Base-by-base conservation (phyloP, 208 protist species). In the Leishmania martiniquensis region DNA sequence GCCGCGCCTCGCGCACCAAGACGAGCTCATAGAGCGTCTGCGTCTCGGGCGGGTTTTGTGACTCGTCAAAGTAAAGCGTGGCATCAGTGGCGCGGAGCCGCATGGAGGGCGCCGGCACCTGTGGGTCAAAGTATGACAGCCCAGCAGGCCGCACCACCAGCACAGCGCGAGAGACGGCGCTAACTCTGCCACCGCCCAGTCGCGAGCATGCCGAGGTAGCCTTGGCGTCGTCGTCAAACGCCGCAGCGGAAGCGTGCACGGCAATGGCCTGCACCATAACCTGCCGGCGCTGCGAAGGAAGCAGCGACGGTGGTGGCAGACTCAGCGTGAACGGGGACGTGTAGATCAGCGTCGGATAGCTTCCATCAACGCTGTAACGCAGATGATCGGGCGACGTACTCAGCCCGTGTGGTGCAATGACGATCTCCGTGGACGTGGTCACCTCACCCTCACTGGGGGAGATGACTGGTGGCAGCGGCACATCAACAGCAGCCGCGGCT, bases 321-420 rank as follows among this genome's bases (percentile, higher is more conserved):
- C 86, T 87, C n/a, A 96, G 84, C n/a, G 77, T 91, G 74, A 96
- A 94, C 6, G 93, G 90, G 7, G 82, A 89, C 42, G 82, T 90
- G 85, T 96, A 96, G 39, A 93, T 52, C 57, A 93, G 49, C n/a
- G 76, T 93, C 15, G 93, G 93, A 62, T 89, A 88, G 65, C 85
- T 89, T 54, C 93, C 93, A 49, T 96, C 93, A 17, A 91, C 79
- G 79, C 93, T 96, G 87, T 95, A 96, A 52, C 90, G 90, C 20
- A 96, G 83, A 80, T 95, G 88, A 75, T 93, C 88, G 5, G 83
- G 76, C 15, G 84, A 81, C 22, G 70, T 77, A 78, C 86, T 92
- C 13, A 78, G 74, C 52, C 84, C 81, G 67, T 89, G 79, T 4
- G 86, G 90, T 20, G 88, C 75, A 37, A 96, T 91, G 63, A 84